Evolutionary conservation across 2,329 filamentous ascomycete species (phyloP), one percentile per base, ranked within the genome.

Genomic region (Fusarium cicatricum): DNA sequence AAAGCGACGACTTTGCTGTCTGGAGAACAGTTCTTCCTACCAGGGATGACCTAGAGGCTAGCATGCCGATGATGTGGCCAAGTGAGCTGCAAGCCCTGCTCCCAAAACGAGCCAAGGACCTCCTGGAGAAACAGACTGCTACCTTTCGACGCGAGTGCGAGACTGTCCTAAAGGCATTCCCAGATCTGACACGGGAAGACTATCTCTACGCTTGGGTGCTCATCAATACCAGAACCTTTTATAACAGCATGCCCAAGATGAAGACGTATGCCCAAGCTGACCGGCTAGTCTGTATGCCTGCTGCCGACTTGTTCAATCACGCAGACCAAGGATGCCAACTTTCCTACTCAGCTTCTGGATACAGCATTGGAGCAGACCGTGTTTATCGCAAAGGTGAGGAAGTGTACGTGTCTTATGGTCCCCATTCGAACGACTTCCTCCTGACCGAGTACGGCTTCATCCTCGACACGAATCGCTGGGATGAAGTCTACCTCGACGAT

Each of bases 11-110:
- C 29, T 83, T 82, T 63, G 72, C 75, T 0, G 71, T 78, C 6
- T 94, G 90, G 90, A 80, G 82, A 67, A 82, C 82, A 38, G 84
- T 90, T 3, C 86, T 91, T 75, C 92, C 92, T 0, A 83, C 80
- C 0, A 73, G 74, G 2, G 73, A 78, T 10, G 88, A 91, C 60
- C 84, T 96, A 53, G 66, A 71, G 51, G 63, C 69, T 6, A 60
- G 65, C 17, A 69, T 74, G 59, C 72, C 72, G 7, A 70, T 84
- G 34, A 72, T 78, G 62, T 85, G 83, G 82, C 74, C 77, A 3
- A 46, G 67, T 3, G 70, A 71, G 15, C 74, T 85, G 11, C 80
- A 81, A 55, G 65, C 65, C 2, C 71, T 81, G 31, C 75, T 87
- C 3, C 83, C 85, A 1, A 54, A 62, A 1, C 69, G 73, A 7